Percentiles rank a stretch among this genome's conserved stretches.
Evolutionary conservation across 2,329 filamentous ascomycete species (phyloP).

Genomic region (Aureobasidium sp.): DNA sequence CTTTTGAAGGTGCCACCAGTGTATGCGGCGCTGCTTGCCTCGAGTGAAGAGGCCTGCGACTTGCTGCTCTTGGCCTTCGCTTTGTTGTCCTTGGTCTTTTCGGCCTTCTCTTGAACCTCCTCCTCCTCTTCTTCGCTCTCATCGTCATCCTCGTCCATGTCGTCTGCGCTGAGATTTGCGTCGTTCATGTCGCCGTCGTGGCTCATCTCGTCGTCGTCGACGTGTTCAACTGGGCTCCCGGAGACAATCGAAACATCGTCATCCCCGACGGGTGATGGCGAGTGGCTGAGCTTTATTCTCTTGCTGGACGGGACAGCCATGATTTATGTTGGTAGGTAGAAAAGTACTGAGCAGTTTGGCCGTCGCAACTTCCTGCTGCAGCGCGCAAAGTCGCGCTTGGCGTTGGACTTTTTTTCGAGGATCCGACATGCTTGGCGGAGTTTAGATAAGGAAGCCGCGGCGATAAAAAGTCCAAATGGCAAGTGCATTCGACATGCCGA

Average conservation of each 20-base stretch:
- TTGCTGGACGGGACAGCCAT: constrained; percentile 25
- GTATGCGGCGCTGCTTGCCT: constrained; percentile 30
- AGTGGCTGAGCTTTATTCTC: constrained; percentile 26
- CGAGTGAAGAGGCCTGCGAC: constrained; percentile 9
- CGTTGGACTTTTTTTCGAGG: neutral
- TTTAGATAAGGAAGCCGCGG: neutral
- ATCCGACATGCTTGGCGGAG: neutral
- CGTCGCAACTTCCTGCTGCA: neutral
- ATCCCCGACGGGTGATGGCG: constrained; percentile 20
- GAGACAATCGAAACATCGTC: constrained; percentile 26
- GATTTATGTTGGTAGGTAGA: neutral
- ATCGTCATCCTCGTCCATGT: neutral
- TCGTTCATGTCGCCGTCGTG: constrained; percentile 14
- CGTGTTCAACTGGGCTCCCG: constrained; percentile 7
- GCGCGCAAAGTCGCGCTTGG: neutral
- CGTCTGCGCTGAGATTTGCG: constrained; percentile 12
- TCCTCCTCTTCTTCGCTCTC: constrained; percentile 3
- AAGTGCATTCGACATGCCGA: neutral
- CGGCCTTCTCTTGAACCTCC: neutral
- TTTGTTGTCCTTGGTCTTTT: neutral
- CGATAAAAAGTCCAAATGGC: neutral
- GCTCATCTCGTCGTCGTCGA: constrained; percentile 12
- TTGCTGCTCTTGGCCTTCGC: constrained; percentile 12
- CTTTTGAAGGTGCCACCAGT: constrained; percentile 53
- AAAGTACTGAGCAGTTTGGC: neutral